Evolutionary conservation across 1,284 basidiomycete species (phyloP).

Genomic region (Anthracocystis setariae): DNA sequence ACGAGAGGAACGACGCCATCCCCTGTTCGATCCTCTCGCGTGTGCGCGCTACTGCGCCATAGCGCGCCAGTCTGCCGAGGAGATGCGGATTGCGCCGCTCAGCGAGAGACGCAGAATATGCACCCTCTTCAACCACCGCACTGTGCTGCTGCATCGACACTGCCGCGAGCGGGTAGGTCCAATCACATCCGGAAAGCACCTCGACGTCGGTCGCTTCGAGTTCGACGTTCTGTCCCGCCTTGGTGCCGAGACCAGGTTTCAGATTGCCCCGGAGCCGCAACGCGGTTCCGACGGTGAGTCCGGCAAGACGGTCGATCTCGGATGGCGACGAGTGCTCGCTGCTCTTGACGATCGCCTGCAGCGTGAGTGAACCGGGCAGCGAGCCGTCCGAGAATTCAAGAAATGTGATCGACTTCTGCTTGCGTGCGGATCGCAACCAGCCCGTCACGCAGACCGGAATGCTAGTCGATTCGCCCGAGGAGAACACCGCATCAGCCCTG

Average conservation of each 20-base stretch:
- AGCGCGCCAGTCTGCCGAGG: constrained; percentile 33
- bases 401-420: constrained; percentile 60
- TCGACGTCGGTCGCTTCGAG: constrained; percentile 31
- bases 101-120: constrained; percentile 25
- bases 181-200: constrained; percentile 46
- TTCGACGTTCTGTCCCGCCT: constrained; percentile 53
- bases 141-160: constrained; percentile 33
- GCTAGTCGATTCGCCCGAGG: constrained; percentile 3
- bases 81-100: constrained; percentile 56
- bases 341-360: constrained; percentile 57
- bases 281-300: constrained; percentile 53
- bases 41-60: constrained; percentile 44
- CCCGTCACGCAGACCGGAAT: constrained; percentile 31
- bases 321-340: constrained; percentile 8
- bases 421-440: constrained; percentile 54
- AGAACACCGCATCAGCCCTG: constrained; percentile 7
- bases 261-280: constrained; percentile 45
- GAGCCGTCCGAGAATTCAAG: constrained; percentile 61
- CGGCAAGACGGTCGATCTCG: constrained; percentile 28
- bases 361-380: constrained; percentile 39
- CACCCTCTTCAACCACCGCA: constrained; percentile 8
- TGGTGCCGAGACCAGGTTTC: constrained; percentile 38
- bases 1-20: constrained; percentile 23
- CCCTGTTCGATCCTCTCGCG: constrained; percentile 43
- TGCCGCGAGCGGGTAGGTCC: constrained; percentile 33